phyloP scores from a whole-genome alignment of 2,329 filamentous ascomycete species.

The Gliomastix tumulicola region DNA sequence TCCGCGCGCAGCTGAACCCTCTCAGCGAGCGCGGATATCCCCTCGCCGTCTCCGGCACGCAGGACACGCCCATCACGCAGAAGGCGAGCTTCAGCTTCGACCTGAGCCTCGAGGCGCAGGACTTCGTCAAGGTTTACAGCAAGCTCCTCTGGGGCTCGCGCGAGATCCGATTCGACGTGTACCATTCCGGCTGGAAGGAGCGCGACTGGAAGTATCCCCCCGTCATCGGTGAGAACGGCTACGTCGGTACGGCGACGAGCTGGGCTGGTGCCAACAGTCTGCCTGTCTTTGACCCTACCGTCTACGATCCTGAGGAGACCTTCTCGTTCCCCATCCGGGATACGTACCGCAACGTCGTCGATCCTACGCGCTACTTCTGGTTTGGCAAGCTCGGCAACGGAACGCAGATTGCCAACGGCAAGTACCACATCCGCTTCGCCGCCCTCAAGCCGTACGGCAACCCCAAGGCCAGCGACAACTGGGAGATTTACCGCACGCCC shows the following conservation, averaged over 20 bases:
- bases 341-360: slow-evolving; percentile 8
- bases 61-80: slow-evolving; percentile 1
- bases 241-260: slow-evolving; percentile 19
- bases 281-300: slow-evolving; percentile 11
- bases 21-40: slow-evolving; percentile 10
- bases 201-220: slow-evolving; percentile 25
- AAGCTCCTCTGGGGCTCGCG: slow-evolving; percentile 13
- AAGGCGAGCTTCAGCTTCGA: slow-evolving; percentile 6
- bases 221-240: slow-evolving; percentile 19
- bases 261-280: slow-evolving; percentile 9
- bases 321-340: slow-evolving; percentile 11
- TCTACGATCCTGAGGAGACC: slow-evolving; percentile 12
- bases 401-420: slow-evolving; percentile 14
- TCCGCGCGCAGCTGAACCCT: slow-evolving; percentile 10
- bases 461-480: slow-evolving; percentile 5
- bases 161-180: slow-evolving; percentile 14
- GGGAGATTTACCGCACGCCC: slow-evolving; percentile 4
- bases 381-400: slow-evolving; percentile 18
- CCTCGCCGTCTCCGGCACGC: slow-evolving; percentile 2
- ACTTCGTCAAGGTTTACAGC: slow-evolving; percentile 11
- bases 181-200: slow-evolving; percentile 17
- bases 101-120: slow-evolving; percentile 5
- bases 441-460: not conserved
- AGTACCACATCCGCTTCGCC: slow-evolving; percentile 9
- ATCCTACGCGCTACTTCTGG: slow-evolving; percentile 11